Base-by-base conservation (phyloP, 768 basidiomycete genomes). In the Naematelia encephala region DNA sequence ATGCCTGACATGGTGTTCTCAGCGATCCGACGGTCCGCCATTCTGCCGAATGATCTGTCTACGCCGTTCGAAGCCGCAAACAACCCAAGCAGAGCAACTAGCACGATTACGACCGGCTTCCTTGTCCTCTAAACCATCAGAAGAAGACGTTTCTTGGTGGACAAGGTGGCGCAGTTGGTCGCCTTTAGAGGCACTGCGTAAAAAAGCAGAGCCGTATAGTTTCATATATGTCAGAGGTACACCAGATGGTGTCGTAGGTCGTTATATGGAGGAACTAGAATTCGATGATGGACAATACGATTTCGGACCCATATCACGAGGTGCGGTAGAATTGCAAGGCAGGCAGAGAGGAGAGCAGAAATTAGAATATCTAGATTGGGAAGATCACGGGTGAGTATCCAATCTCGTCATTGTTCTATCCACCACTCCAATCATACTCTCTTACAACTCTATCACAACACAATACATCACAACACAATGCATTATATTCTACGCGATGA, bases 191-290 rank as follows among this genome's bases (percentile, higher is more conserved):
- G 55, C 61, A 5, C 47, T 73, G 8, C 23, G 52, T 12, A 57
- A 42, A 25, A 53, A 29, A 4, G 57, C 65, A 21, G 67, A 62
- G 22, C 72, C 69, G 10, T 70, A 67, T 22, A 64, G 64, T 0
- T 54, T 73, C 47, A 61, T 73, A 25, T 68, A 68, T 46, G 60
- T 70, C 23, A 61, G 58, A 28, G 72, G 72, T 3, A 63, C 59
- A 16, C 58, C 62, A 1, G 67, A 70, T 30, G 72, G 72, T 5
- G 67, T 73, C 12, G 61, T 73, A 4, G 72, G 72, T 8, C 19
- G 72, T 22, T 73, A 73, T 51, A 70, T 73, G 69, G 72, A 73
- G 42, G 72, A 73, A 46, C 29, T 73, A 51, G 69, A 72, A 47
- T 59, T 23, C 44, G 68, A 72, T 57, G 70, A 72, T 57, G 70